Base-by-base conservation (phyloP, 1,284 basidiomycete genomes). In the Heterobasidion occidentale region DNA sequence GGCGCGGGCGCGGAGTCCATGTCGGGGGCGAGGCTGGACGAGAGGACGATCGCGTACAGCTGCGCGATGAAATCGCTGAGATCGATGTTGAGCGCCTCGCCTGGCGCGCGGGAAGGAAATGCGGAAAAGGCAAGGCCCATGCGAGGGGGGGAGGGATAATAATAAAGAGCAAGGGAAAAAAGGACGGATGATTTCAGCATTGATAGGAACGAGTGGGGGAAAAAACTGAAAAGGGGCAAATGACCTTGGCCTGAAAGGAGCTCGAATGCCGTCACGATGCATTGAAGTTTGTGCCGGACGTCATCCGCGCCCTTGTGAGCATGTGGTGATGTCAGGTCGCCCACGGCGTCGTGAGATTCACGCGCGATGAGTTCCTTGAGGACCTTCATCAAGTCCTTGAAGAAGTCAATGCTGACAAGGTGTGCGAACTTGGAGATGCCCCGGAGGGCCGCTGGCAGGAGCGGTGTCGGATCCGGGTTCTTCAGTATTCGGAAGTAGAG, bases 331-430 rank as follows among this genome's bases (percentile, higher is more conserved):
- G 53, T 42, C 9, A 64, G 51, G 63, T 67, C 70, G 38, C 72
- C 74, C 52, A 75, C 73, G 36, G 64, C 63, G 47, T 48, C 60
- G 49, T 54, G 66, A 60, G 61, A 63, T 54, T 79, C 78, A 59
- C 79, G 77, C 55, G 74, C 67, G 62, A 97, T 84, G 56, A 94
- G 83, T 57, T 79, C 79, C 68, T 92, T 91, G 36, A 99, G 77
- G 1, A 97, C 94, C 54, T 84, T 78, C 71, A 99, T 80, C 50
- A 99, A 76, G 72, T 99, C 97, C 62, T 89, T 88, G 84, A 99
- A 99, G 74, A 99, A 99, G 70, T 99, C 97, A 64, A 99, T 83
- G 72, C 98, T 99, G 71, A 99, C 94, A 56, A 98, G 81, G 70
- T 99, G 97, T 0, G 96, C 90, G 67, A 92, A 99, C 71, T 87